phyloP scores from a whole-genome alignment of 352 stramenopile species.

The Lagenidium giganteum region DNA sequence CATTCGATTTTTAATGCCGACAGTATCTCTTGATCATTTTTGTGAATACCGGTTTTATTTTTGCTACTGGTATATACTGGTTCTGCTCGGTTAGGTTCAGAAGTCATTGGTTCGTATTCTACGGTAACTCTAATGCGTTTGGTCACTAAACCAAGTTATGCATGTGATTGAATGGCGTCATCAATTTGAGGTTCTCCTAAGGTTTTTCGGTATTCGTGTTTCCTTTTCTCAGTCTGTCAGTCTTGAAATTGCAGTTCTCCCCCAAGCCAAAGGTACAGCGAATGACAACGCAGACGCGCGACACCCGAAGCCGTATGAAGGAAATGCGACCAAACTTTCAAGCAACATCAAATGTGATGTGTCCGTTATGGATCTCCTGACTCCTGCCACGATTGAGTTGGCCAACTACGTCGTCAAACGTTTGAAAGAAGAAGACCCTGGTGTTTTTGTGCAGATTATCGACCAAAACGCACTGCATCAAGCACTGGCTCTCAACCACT shows the following conservation, averaged over 20 bases:
- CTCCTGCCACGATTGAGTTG: slow-evolving; percentile 6
- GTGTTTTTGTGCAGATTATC: slow-evolving; percentile 6
- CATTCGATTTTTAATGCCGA: too few relatives aligned
- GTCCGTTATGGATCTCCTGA: slow-evolving; percentile 7
- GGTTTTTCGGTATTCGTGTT: too few relatives aligned
- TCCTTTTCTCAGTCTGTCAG: too few relatives aligned
- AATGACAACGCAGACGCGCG: slow-evolving; percentile 1
- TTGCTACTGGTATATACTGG: too few relatives aligned
- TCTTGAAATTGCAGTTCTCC: slow-evolving; percentile 2
- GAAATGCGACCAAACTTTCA: slow-evolving; percentile 8
- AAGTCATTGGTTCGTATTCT: too few relatives aligned
- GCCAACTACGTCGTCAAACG: slow-evolving; percentile 8
- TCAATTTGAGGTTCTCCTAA: too few relatives aligned
- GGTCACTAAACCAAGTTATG: too few relatives aligned
- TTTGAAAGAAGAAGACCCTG: slow-evolving; percentile 5
- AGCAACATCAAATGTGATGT: slow-evolving; percentile 7
- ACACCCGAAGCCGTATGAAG: slow-evolving; percentile 5
- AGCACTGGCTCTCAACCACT: slow-evolving; percentile 5
- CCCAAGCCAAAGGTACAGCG: not conserved
- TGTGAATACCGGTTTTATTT: too few relatives aligned
- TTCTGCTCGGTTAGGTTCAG: too few relatives aligned
- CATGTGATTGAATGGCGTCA: too few relatives aligned
- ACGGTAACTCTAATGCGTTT: too few relatives aligned
- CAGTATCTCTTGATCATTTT: too few relatives aligned
- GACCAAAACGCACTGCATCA: slow-evolving; percentile 6